These are phyloP conservation scores for Thyridium curvatum DNA, from an alignment of 2,329 filamentous ascomycete genomes.

Conservation along the genomic window DNA sequence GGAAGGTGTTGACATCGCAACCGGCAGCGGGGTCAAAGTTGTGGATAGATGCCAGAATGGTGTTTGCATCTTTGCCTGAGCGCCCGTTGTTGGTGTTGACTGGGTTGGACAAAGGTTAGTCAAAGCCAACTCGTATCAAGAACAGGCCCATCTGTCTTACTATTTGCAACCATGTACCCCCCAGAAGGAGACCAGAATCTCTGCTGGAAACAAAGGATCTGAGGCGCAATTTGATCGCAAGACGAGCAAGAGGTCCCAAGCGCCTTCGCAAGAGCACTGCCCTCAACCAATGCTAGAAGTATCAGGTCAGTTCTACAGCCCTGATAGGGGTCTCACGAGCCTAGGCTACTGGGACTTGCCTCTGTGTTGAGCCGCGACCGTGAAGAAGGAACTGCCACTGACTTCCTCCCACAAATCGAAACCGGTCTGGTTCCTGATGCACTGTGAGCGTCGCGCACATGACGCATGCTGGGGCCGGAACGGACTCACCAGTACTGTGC, in stretches of 20 bases:
- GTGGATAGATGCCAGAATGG: slow-evolving; percentile 59
- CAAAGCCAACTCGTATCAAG: no score
- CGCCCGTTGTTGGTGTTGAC: slow-evolving; percentile 55
- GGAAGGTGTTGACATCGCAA: slow-evolving; percentile 68
- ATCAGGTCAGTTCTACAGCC: not conserved
- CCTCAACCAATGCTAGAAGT: slow-evolving; percentile 56
- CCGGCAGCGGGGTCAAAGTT: slow-evolving; percentile 61
- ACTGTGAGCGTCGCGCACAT: slow-evolving; percentile 2
- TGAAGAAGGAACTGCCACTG: slow-evolving; percentile 73
- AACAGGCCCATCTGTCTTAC: no score
- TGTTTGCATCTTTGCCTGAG: slow-evolving; percentile 66
- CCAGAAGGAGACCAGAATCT: slow-evolving; percentile 61
- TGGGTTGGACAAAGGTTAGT: slow-evolving; percentile 8
- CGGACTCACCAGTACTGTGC: slow-evolving; percentile 57
- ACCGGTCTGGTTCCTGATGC: slow-evolving; percentile 43
- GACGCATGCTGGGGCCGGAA: not conserved
- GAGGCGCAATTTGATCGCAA: slow-evolving; percentile 60
- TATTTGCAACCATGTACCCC: slow-evolving; percentile 63
- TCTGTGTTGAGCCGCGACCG: slow-evolving; percentile 62
- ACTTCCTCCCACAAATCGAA: slow-evolving; percentile 86
- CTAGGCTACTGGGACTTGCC: slow-evolving; percentile 31
- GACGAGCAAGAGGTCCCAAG: slow-evolving; percentile 54
- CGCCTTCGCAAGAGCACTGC: slow-evolving; percentile 56
- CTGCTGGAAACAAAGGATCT: slow-evolving; percentile 68
- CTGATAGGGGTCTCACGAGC: not conserved